Percentiles rank a stretch among this genome's conserved stretches.
Conservation (phyloP, 73 alveolate genomes). For the Stentor roeselii region DNA sequence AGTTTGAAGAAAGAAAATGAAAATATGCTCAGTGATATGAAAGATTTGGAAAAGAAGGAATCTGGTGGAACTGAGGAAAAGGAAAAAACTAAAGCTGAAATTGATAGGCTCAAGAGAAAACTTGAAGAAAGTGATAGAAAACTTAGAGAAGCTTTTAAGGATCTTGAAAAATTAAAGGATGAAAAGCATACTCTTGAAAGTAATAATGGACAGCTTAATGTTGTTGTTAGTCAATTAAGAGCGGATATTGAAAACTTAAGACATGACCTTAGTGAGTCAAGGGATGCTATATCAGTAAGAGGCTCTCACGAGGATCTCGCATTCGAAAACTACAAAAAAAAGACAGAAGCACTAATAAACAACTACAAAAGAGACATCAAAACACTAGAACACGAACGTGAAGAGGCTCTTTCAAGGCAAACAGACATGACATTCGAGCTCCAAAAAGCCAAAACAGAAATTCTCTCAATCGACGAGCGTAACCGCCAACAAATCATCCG, state of each 20-base stretch:
- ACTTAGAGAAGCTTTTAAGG: not conserved
- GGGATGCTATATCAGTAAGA: not conserved
- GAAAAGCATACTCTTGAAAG: not conserved
- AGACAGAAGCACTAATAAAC: slow-evolving; percentile 11
- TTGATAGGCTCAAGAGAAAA: not conserved
- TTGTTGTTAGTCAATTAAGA: not conserved
- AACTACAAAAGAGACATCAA: slow-evolving; percentile 8
- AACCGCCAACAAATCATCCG: not conserved
- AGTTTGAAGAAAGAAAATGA: not conserved
- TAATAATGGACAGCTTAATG: not conserved
- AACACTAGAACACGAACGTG: slow-evolving; percentile 24
- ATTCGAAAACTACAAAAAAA: slow-evolving; percentile 6
- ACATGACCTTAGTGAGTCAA: slow-evolving; percentile 7
- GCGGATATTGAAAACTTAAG: not conserved
- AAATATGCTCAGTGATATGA: not conserved
- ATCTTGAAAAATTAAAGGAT: not conserved
- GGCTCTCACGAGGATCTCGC: not conserved
- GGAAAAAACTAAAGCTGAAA: not conserved
- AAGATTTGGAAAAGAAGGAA: slow-evolving; percentile 9
- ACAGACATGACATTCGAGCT: slow-evolving; percentile 23
- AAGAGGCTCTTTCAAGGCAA: slow-evolving; percentile 9
- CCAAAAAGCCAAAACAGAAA: slow-evolving; percentile 16
- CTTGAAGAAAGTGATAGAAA: not conserved
- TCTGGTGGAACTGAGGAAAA: not conserved
- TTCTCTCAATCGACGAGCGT: not conserved